Evolutionary conservation across 1,284 basidiomycete genomes (phyloP), one percentile per base, ranked within the genome.

Genomic region (Leccinum griseonigrum): DNA sequence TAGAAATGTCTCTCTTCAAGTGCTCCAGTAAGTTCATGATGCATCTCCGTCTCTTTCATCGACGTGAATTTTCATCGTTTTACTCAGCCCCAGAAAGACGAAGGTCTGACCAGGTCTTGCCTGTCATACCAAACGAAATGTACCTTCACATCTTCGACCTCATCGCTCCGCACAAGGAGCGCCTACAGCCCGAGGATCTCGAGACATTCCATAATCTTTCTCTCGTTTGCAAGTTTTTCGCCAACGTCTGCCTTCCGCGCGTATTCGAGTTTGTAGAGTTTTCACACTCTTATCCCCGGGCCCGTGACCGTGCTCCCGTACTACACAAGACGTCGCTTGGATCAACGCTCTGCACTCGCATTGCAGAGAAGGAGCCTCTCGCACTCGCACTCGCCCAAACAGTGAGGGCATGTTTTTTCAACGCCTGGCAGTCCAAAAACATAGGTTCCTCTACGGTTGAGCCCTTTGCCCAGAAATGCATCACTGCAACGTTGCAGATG

Each of bases 341-440:
- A 48, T 48, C 46, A 22, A 22, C 5, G 46, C 46, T 48, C 13
- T 48, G 18, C 6, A 48, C 46, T 4, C 18, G 22, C 18, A 48
- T 48, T 7, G 46, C 46, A 48, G 46, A 48, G 46, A 48, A 48
- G 18, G 18, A 48, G 46, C 46, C 46, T 22, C 46, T 48, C 18
- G 46, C 18, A 11, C 46, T 48, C 18, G 18, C 18, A 48, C 22
- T 48, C 46, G 43, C 43, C 18, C 43, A 48, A 22, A 48, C 18
- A 48, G 43, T 22, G 11, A 48, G 43, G 43, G 43, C 3, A 22
- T 48, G 43, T 48, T 0, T 3, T 48, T 48, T 48, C 18, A 10
- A 5, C 43, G 0, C 0, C 6, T 22, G 43, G 46, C 3, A 0
- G 11, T 22, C n/a, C 46, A 6, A 7, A 4, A 4, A 22, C 11